These are phyloP conservation scores for Angomonas deanei DNA, from an alignment of 208 protist genomes.

Conservation along the genomic window DNA sequence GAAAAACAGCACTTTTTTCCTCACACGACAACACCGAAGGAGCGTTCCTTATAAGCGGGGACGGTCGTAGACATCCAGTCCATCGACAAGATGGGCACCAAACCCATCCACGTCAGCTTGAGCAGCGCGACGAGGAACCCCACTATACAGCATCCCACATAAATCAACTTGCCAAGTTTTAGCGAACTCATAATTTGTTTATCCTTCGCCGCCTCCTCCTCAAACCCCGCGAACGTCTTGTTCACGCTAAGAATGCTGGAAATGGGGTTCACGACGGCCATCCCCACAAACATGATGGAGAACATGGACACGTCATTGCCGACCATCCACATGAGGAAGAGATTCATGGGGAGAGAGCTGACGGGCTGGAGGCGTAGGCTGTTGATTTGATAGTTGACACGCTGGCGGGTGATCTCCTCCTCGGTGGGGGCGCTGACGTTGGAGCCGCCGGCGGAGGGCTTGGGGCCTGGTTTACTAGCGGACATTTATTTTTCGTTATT, in stretches of 20 bases:
- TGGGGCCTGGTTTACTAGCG: background rate
- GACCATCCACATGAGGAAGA: slow-evolving; percentile 87
- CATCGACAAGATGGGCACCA: slow-evolving; percentile 74
- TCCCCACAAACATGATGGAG: slow-evolving; percentile 88
- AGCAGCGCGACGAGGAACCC: slow-evolving; percentile 67
- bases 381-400: slow-evolving; percentile 54
- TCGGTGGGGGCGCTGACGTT: slow-evolving; percentile 27
- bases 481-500: slow-evolving; percentile 3
- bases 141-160: slow-evolving; percentile 62
- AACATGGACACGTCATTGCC: slow-evolving; percentile 86
- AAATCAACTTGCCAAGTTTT: slow-evolving; percentile 68
- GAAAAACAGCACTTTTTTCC: slow-evolving; percentile 5
- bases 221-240: slow-evolving; percentile 57
- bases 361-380: slow-evolving; percentile 67
- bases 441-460: background rate
- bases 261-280: slow-evolving; percentile 76
- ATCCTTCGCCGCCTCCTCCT: slow-evolving; percentile 60
- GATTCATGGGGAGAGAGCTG: slow-evolving; percentile 80
- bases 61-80: slow-evolving; percentile 75
- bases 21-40: slow-evolving; percentile 17
- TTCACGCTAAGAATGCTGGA: slow-evolving; percentile 43
- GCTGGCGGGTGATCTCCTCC: slow-evolving; percentile 40
- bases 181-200: slow-evolving; percentile 38
- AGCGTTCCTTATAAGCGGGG: slow-evolving; percentile 55
- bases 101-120: slow-evolving; percentile 83